Evolutionary conservation across 2,329 filamentous ascomycete species (phyloP), one percentile per base, ranked within the genome.

Genomic region (Graphiopsis chlorocephala): DNA sequence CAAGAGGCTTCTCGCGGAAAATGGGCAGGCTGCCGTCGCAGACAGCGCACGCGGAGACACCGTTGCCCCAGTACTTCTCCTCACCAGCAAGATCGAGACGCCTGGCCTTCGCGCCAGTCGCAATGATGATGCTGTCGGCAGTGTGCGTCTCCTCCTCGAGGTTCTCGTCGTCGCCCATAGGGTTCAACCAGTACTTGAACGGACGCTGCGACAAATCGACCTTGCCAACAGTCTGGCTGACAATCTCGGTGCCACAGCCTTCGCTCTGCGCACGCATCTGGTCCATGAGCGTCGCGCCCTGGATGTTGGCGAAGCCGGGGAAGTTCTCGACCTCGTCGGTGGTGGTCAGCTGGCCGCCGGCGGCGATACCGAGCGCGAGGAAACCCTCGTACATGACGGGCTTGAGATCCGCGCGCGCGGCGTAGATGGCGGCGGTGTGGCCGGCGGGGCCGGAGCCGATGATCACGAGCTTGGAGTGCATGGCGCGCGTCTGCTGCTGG

Each of bases 281-380:
- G 72, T 97, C 94, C 95, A 99, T 99, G 70, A 99, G 83, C 75
- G 92, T 90, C 64, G 86, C 81, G 70, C 95, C 95, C 80, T 92
- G 90, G 77, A 99, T 93, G 73, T 91, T 86, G 74, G 91, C 90
- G 82, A 98, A 99, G 56, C 95, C 95, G 28, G 95, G 95, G 81
- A 90, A 99, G 86, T 99, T 99, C 84, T 99, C 95, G 66, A 99
- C 88, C 72, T 99, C 96, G 74, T 96, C 98, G 63, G 95, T 99
- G 28, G 96, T 99, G 63, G 96, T 99, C 72, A 99, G 85, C 84
- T 99, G 95, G 65, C 95, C 95, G 72, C 95, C 95, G 52, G 95
- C 92, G 7, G 95, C 95, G 73, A 96, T 96, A 75, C 94, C 95
- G 76, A 97, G 95, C 73, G 95, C 95, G 78, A 99, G 88, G 86